Conservation (phyloP, 352 stramenopile species). For the Phytopythium helicoides region DNA sequence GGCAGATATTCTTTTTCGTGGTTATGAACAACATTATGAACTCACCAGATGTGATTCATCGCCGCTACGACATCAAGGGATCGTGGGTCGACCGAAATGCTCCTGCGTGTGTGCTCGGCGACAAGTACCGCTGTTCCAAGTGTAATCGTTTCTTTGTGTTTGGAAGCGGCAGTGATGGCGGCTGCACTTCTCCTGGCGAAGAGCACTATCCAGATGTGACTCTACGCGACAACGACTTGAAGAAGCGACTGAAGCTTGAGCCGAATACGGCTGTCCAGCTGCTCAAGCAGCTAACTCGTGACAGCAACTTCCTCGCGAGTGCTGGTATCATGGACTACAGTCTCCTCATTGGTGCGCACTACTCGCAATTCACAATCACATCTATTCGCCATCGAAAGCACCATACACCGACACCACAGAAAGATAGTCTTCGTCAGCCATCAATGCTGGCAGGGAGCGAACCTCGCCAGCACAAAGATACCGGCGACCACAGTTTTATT, state of each 20-base stretch:
- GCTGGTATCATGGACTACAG: constrained; percentile 92
- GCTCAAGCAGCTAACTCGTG: constrained; percentile 77
- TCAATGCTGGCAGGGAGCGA: background rate
- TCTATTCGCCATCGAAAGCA: constrained; percentile 18
- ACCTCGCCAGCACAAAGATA: background rate
- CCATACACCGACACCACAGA: background rate
- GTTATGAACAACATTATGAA: constrained; percentile 92
- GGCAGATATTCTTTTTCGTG: constrained; percentile 89
- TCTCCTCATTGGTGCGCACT: constrained; percentile 85
- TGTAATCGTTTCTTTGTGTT: constrained; percentile 86
- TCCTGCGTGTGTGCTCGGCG: constrained; percentile 64
- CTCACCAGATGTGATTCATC: constrained; percentile 81
- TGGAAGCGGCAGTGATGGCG: constrained; percentile 32
- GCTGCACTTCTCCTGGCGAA: constrained; percentile 53
- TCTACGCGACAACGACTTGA: constrained; percentile 84
- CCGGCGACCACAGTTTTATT: background rate
- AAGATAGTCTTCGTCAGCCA: background rate
- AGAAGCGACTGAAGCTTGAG: constrained; percentile 77
- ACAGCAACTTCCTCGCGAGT: constrained; percentile 82
- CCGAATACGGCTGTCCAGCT: constrained; percentile 44
- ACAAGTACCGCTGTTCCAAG: constrained; percentile 81
- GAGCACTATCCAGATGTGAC: constrained; percentile 86
- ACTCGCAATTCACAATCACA: constrained; percentile 79
- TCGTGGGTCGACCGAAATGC: constrained; percentile 88
- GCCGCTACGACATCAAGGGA: constrained; percentile 91